Conservation (phyloP, 2,329 filamentous ascomycete genomes). For the Epichloe baconii region DNA sequence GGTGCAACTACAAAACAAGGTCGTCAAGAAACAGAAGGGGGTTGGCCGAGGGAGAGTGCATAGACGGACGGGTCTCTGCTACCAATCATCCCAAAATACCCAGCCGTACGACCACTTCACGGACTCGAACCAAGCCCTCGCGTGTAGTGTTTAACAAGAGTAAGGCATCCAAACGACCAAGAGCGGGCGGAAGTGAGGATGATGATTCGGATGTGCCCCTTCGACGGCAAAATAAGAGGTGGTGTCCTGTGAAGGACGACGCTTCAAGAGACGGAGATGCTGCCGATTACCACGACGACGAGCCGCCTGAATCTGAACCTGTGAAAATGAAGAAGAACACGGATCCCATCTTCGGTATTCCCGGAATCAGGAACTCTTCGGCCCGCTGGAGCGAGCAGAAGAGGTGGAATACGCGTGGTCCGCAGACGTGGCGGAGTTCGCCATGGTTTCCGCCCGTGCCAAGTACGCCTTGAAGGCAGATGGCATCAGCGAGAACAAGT, state of each 20-base stretch:
- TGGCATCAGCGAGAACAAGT: constrained; percentile 2
- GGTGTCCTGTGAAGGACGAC: neutral
- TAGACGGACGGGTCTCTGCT: neutral
- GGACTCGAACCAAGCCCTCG: neutral
- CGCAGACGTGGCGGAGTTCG: constrained; percentile 12
- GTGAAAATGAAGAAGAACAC: constrained; percentile 6
- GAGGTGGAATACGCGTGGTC: constrained; percentile 13
- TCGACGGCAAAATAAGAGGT: neutral
- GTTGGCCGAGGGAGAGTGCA: neutral
- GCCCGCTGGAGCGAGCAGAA: constrained; percentile 4
- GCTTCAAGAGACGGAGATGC: neutral
- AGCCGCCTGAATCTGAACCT: neutral
- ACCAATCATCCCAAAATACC: neutral
- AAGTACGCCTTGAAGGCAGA: constrained; percentile 12
- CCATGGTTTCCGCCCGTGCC: constrained; percentile 9
- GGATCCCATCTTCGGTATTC: constrained; percentile 12
- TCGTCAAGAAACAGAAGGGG: neutral
- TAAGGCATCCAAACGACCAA: neutral
- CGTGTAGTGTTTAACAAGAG: neutral
- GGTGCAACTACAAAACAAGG: constrained; percentile 5
- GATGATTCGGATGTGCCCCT: neutral
- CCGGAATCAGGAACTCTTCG: constrained; percentile 6
- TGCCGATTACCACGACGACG: neutral
- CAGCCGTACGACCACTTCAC: neutral
- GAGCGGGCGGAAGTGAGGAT: neutral